Evolutionary conservation across 805 yeast species (phyloP), one percentile per base, ranked within the genome.

Genomic region (Pichia cephalocereana): DNA sequence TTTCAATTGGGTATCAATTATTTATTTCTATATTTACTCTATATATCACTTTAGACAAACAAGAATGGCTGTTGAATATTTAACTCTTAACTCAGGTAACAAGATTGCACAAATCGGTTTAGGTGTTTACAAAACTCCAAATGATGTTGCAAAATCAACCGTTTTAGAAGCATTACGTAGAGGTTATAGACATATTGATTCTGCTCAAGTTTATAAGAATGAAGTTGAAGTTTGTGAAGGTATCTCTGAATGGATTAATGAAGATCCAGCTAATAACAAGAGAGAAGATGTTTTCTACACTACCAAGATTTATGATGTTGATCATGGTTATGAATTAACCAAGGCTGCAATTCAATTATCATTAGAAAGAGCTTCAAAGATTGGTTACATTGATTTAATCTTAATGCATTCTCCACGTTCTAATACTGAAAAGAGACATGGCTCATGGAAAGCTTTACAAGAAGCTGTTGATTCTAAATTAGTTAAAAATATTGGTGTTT

Each of bases 151-250:
- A 1, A 50, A 62, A 4, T 64, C 69, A 0, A 57, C 79, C 28
- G 82, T 80, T 0, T 70, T 74, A 54, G 60, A 70, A 31, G 93
- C 90, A 1, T 70, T 86, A 50, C 64, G 70, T 32, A 67, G 62
- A 14, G 95, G 95, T 0, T 86, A 83, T 62, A 74, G 91, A 55
- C 91, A 81, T 56, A 67, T 85, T 50, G 93, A 86, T 60, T 69
- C 82, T n/a, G 95, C 95, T 6, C 78, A 71, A 9, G 62, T 63
- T 15, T 86, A 86, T 65, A 66, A 68, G 11, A 86, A 85, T 65
- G 86, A 83, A 58, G 52, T 54, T 17, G 83, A 79, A 53, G 77
- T 78, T 5, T 80, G 79, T 28, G 69, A 72, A 43, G 91, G 82
- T 2, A 75, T 84, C 43, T 62, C 68, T 8, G 58, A 66, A 44